Percentiles rank a stretch among this genome's conserved stretches.
phyloP scores from a whole-genome alignment of 75 land plant species.

The Gnetum montanum region DNA sequence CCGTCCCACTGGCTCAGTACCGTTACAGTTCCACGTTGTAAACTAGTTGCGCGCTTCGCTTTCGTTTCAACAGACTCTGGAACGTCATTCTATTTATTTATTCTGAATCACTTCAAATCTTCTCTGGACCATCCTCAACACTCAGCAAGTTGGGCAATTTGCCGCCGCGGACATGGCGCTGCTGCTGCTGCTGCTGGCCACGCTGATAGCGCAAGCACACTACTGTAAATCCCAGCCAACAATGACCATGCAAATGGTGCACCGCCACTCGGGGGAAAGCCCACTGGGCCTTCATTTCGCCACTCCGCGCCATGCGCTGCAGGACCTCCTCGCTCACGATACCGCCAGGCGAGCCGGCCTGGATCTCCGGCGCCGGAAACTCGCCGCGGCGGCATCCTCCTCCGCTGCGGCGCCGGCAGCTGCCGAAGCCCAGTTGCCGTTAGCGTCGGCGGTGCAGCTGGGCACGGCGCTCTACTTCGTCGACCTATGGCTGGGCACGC shows the following conservation, averaged over 20 bases:
- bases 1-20: no score
- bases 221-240: no score
- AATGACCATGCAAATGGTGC: conserved; percentile 4
- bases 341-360: not conserved
- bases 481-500: conserved; percentile 41
- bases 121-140: no score
- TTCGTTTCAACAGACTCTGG: no score
- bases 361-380: not conserved
- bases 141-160: no score
- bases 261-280: conserved; percentile 2
- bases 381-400: not conserved
- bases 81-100: no score
- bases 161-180: no score
- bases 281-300: not conserved
- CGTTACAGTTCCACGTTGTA: no score
- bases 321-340: not conserved
- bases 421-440: conserved; percentile 13
- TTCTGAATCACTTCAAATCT: no score
- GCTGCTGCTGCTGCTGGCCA: no score
- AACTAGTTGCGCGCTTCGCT: no score
- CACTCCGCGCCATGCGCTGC: not conserved
- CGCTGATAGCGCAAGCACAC: no score
- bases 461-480: conserved; percentile 54
- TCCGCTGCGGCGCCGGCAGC: not conserved
- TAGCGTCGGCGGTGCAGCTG: conserved; percentile 24